Base-by-base conservation (phyloP, 192 early-diverging fungal species). In the Rhizoclosmatium sp. region DNA sequence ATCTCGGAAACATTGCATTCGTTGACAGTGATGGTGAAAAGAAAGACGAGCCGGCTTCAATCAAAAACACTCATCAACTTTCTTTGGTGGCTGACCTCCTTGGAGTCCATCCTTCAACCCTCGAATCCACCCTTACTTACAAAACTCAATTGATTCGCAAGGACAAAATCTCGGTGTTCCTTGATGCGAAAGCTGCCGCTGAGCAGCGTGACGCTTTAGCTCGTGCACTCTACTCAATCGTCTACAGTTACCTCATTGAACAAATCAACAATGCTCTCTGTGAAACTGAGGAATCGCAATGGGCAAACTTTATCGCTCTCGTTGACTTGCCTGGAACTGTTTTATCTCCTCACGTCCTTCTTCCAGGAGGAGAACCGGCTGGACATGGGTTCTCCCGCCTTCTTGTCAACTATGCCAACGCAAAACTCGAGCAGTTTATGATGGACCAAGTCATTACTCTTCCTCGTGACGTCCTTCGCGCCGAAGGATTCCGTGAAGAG, bases 1-100 rank as follows among this genome's bases (percentile, higher is more conserved):
- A 97, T 74, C 81, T 99, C 16, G 97, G 96, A 23, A 98, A 99
- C 73, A 80, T 96, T n/a, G 90, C 92, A 71, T 99, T 99, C 78
- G 72, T 82, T 0, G 91, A 88, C 73, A 90, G 88, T 71, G 84
- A 85, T 56, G 89, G 87, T 70, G 84, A 85, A 54, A 69, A 85
- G 19, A 79, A 87, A 4, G 90, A 94, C 61, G 96, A 95, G 79
- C 86, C 94, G 1, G 94, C 92, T 51, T 67, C 81, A 2, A 88
- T 96, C 65, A 89, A 86, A 31, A 97, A 98, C 80, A 87, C 78
- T 12, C 92, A 95, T 14, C 88, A 91, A 66, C 78, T 91, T 44
- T 92, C 92, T 41, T 78, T 94, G 21, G 94, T 92, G 39, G 92
- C 97, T 39, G 88, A 92, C 64, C 84, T 95, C 44, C 87, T 99